Conservation (phyloP, 2,329 filamentous ascomycete species). For the Arthroderma sp. region DNA sequence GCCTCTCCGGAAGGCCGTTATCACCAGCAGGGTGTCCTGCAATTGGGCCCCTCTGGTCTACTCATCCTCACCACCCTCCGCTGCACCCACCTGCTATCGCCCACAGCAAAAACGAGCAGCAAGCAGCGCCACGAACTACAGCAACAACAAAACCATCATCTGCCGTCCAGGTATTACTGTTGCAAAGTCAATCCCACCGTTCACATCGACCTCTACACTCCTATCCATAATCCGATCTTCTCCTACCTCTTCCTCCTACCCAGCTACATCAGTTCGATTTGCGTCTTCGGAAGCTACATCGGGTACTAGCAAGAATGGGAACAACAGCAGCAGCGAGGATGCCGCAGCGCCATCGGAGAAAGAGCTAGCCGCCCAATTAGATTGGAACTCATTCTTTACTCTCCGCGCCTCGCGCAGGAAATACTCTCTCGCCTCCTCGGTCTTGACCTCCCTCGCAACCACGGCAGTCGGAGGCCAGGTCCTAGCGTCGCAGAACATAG, state of each 20-base stretch:
- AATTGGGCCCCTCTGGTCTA: slow-evolving; percentile 12
- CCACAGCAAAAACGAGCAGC: background rate
- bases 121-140: background rate
- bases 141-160: background rate
- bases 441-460: slow-evolving; percentile 49
- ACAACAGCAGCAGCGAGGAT: background rate
- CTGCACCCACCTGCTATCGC: background rate
- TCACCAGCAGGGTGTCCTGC: slow-evolving; percentile 18
- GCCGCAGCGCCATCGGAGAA: background rate
- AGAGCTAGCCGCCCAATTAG: slow-evolving; percentile 31
- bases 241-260: background rate
- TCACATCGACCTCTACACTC: background rate
- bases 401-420: slow-evolving; percentile 74
- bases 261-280: background rate
- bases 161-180: background rate
- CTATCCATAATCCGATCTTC: slow-evolving; percentile 1
- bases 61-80: slow-evolving; percentile 11
- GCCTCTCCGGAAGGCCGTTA: slow-evolving; percentile 22
- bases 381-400: slow-evolving; percentile 89
- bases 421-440: slow-evolving; percentile 67
- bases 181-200: background rate
- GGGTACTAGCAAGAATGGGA: background rate
- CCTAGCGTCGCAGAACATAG: slow-evolving; percentile 58
- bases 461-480: slow-evolving; percentile 41
- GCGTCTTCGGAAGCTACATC: slow-evolving; percentile 1